Base-by-base conservation (phyloP, 495 filamentous ascomycete species). In the Echria macrotheca region DNA sequence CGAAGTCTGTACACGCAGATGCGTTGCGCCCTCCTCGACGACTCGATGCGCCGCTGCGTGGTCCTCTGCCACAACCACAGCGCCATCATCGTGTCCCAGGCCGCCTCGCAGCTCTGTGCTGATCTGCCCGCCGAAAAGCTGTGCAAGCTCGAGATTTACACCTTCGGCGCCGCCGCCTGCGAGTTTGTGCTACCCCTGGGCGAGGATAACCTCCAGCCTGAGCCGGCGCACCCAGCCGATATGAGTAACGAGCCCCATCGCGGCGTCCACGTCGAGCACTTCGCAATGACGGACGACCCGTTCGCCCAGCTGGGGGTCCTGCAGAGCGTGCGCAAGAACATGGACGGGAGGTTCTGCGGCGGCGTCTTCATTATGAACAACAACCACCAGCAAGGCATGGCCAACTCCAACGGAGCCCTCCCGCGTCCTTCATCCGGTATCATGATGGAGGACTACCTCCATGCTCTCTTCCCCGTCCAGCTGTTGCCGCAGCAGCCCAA, bases 101-200 rank as follows among this genome's bases (percentile, higher is more conserved):
- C 59, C 2, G 55, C 70, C 5, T 46, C 68, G 11, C 55, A 60
- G 35, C 59, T 73, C n/a, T 68, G 59, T 46, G 58, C 59, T 35
- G 66, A 70, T 31, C 53, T 71, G n/a, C 65, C 68, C 33, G 12
- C 46, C 7, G 61, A 64, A 1, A 55, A 59, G 37, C 49, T 73
- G 10, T 18, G 41, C 47, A 71, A 70, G 53, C 56, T 73, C 40
- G 67, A 70, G 48, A 58, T 73, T 11, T 73, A 69, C 57, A 71
- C 69, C 1, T 70, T 73, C 31, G 69, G 69, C 14, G 57, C 63
- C 22, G 67, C 69, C 7, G 68, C 70, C 19, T 46, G 42, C 41
- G 66, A 70, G 55, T 68, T 71, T 49, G 47, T 57, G 37, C 49
- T 64, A 40, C 70, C 70, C 19, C 57, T 63, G 6, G 60, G 60